A percentile compares a stretch with the other conserved stretches of the same genome.
phyloP scores from a whole-genome alignment of 495 filamentous ascomycete species.

The Sabuloglossum arenarium region DNA sequence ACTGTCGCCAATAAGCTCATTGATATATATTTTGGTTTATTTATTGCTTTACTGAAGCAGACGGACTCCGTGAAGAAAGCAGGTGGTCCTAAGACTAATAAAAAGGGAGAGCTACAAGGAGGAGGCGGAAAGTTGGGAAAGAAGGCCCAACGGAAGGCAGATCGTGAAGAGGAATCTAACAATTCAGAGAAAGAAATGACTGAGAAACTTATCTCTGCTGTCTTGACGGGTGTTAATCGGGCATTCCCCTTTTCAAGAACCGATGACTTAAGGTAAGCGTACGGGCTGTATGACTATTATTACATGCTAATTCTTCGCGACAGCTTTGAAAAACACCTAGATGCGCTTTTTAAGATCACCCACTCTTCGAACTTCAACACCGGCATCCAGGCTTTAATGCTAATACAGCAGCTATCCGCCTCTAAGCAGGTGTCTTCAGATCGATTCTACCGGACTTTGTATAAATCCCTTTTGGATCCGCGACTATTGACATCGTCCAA shows the following conservation, averaged over 20 bases:
- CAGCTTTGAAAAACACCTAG: conserved; percentile 65
- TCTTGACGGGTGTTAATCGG: conserved; percentile 86
- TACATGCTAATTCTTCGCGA: not conserved
- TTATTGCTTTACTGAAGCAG: conserved; percentile 34
- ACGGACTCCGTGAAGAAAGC: not conserved
- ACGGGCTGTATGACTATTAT: not conserved
- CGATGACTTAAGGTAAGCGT: conserved; percentile 39
- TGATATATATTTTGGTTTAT: conserved; percentile 75
- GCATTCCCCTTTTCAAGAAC: conserved; percentile 80
- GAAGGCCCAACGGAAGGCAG: conserved; percentile 25
- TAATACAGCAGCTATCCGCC: conserved; percentile 78
- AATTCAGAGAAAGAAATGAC: conserved; percentile 43
- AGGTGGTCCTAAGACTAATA: conserved; percentile 4
- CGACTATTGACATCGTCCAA: conserved; percentile 79
- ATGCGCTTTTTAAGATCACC: conserved; percentile 84
- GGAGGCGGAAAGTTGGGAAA: conserved; percentile 18
- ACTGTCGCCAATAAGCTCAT: conserved; percentile 62
- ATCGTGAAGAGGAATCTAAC: conserved; percentile 32
- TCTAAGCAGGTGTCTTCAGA: conserved; percentile 62
- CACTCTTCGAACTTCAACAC: conserved; percentile 99
- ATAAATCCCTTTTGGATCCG: conserved; percentile 84
- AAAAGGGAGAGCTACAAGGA: not conserved
- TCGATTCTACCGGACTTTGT: conserved; percentile 84
- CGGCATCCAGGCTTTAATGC: conserved; percentile 82
- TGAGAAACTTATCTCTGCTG: conserved; percentile 77